Base-by-base conservation (phyloP, 306 rosid species). In the Mimosa bimucronata region DNA sequence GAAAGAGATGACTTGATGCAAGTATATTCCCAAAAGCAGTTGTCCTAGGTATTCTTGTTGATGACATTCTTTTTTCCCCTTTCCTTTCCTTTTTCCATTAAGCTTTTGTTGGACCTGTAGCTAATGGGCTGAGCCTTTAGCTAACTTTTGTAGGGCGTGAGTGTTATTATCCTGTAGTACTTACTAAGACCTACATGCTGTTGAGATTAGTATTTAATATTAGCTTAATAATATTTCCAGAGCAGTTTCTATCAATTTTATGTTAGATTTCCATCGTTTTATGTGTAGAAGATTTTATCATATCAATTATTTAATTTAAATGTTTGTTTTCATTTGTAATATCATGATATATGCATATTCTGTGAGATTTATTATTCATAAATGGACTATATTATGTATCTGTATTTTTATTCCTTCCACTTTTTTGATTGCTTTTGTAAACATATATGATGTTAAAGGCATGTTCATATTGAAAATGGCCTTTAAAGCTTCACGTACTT, bases 401-500 rank as follows among this genome's bases (percentile, higher is more conserved):
- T 71, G 8, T 67, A 21, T 53, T 77, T 34, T 40, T 45, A 75
- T 71, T 48, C 14, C 28, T 28, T 73, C 61, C 29, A 30, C 66
- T 77, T 77, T 73, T 79, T 60, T 71, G 55, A 50, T 53, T 50
- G 28, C 58, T 64, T 58, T 62, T 60, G 58, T 53, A 66, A 38
- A 57, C 58, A 67, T 60, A 9, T 11, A 40, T n/a, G 0, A 68
- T 11, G 18, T 10, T 21, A 68, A 11, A 40, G n/a, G 40, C 44
- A 42, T 73, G 38, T 58, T 75, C 66, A 53, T 61, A 40, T 67
- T 38, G 72, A 69, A 73, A 69, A 64, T 67, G 45, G 10, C 76
- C 83, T 86, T 57, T 40, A 72, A 68, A 74, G 75, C 75, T 76
- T 62, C 69, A 21, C 58, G 75, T 66, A 40, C 85, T 73, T 73